A percentile compares a stretch with the other conserved stretches of the same genome.
Conservation (phyloP, 208 protist genomes). For the Leishmania martiniquensis region DNA sequence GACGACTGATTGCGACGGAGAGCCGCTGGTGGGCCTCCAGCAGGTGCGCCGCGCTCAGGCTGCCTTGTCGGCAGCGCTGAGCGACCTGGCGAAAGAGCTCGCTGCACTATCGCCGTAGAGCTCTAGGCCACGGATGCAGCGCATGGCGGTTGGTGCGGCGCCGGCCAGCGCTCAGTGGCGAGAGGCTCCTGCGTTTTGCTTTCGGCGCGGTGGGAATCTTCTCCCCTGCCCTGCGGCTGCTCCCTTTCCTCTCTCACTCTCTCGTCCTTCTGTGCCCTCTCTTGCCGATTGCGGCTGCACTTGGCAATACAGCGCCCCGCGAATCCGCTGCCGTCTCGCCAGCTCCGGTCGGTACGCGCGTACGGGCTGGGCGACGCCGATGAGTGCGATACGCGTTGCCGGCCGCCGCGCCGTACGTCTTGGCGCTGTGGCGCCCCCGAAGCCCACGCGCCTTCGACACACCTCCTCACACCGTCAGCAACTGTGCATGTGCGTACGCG, state of each 20-base stretch:
- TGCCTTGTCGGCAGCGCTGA: conserved; percentile 16
- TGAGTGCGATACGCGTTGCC: not conserved
- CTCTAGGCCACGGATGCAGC: not conserved
- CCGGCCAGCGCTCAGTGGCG: not conserved
- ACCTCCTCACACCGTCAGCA: not conserved
- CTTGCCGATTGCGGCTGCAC: no score
- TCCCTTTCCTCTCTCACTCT: not conserved
- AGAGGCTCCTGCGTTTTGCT: not conserved
- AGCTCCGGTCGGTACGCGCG: not conserved
- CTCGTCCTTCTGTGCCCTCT: not conserved
- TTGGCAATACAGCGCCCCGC: not conserved
- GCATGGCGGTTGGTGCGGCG: not conserved
- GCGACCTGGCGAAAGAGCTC: not conserved
- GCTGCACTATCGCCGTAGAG: not conserved
- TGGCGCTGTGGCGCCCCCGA: not conserved
- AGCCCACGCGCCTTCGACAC: not conserved
- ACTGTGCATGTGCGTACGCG: not conserved
- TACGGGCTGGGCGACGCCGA: not conserved
- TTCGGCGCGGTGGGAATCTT: no score
- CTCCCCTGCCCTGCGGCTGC: not conserved
- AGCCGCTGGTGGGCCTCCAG: conserved; percentile 14
- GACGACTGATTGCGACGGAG: not conserved
- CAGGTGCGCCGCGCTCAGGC: conserved; percentile 22
- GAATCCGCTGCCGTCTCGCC: not conserved
- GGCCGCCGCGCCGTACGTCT: not conserved